A percentile compares a stretch with the other conserved stretches of the same genome.
Evolutionary conservation across 1,284 basidiomycete genomes (phyloP).

Genomic region (Ganoderma meredithae): DNA sequence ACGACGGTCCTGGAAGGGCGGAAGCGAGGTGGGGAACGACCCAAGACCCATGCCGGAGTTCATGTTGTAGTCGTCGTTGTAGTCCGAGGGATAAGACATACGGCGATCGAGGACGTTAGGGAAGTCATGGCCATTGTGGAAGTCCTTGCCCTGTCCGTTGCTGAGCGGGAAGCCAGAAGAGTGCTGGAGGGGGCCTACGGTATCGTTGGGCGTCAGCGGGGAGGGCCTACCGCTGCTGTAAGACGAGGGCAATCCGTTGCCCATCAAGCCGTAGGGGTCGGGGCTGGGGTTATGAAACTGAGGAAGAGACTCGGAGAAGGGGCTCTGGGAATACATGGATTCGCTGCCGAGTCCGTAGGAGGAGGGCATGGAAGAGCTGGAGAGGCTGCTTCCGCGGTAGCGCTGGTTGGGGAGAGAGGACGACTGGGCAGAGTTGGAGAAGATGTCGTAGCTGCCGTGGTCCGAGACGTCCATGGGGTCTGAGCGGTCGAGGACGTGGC

Average conservation of each 20-base stretch:
- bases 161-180: slow-evolving; percentile 58
- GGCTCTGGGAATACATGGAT: slow-evolving; percentile 60
- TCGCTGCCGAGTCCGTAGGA: slow-evolving; percentile 61
- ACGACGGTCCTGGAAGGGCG: slow-evolving; percentile 69
- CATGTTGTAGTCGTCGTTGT: slow-evolving; percentile 63
- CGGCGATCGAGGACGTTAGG: slow-evolving; percentile 65
- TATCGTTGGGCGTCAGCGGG: slow-evolving; percentile 73
- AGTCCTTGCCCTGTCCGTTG: slow-evolving; percentile 59
- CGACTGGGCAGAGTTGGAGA: slow-evolving; percentile 51
- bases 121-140: slow-evolving; percentile 53
- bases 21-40: slow-evolving; percentile 47
- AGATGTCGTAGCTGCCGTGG: slow-evolving; percentile 62
- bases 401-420: slow-evolving; percentile 46
- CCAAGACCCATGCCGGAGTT: slow-evolving; percentile 54
- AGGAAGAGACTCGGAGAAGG: slow-evolving; percentile 64
- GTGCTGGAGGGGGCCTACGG: slow-evolving; percentile 62
- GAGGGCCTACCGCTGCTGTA: slow-evolving; percentile 77
- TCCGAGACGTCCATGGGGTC: slow-evolving; percentile 44
- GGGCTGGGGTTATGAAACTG: slow-evolving; percentile 59
- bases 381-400: slow-evolving; percentile 72
- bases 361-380: slow-evolving; percentile 66
- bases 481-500: slow-evolving; percentile 42
- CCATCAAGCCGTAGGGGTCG: slow-evolving; percentile 70
- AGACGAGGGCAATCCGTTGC: slow-evolving; percentile 59
- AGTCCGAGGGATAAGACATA: slow-evolving; percentile 65